phyloP scores from a whole-genome alignment of 768 basidiomycete species.

The Amanita pallidorosea region DNA sequence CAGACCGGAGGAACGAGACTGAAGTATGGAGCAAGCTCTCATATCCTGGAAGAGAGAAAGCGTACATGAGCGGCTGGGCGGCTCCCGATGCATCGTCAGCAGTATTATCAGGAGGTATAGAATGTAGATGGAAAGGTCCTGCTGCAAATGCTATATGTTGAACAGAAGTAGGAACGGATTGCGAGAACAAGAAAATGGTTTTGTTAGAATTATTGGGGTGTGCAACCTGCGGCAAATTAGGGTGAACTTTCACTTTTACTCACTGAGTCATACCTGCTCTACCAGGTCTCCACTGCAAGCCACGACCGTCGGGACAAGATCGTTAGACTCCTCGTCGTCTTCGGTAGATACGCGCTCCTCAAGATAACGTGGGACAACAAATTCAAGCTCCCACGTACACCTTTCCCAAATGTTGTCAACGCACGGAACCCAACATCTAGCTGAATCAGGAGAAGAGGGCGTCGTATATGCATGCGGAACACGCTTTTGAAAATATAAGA shows the following conservation, averaged over 20 bases:
- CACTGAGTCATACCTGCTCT: conserved; percentile 62
- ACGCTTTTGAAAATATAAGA: conserved; percentile 38
- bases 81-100: conserved; percentile 53
- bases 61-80: conserved; percentile 71
- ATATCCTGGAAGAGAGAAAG: conserved; percentile 87
- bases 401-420: conserved; percentile 92
- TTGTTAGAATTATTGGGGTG: conserved; percentile 93
- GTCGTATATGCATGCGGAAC: conserved; percentile 91
- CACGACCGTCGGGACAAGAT: conserved; percentile 71
- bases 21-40: conserved; percentile 62
- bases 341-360: conserved; percentile 44
- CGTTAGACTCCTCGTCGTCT: conserved; percentile 41
- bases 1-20: conserved; percentile 67
- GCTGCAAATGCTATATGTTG: conserved; percentile 96
- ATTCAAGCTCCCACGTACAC: conserved; percentile 98
- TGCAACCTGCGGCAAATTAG: conserved; percentile 46
- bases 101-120: conserved; percentile 52
- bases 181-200: conserved; percentile 88
- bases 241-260: background rate
- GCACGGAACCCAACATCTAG: conserved; percentile 99
- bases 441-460: conserved; percentile 78
- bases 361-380: conserved; percentile 79
- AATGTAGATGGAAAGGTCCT: conserved; percentile 80
- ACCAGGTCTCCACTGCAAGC: conserved; percentile 91
- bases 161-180: conserved; percentile 79